These are phyloP conservation scores for Trypanosoma scelopori DNA, from an alignment of 208 protist species.

Conservation along the genomic window DNA sequence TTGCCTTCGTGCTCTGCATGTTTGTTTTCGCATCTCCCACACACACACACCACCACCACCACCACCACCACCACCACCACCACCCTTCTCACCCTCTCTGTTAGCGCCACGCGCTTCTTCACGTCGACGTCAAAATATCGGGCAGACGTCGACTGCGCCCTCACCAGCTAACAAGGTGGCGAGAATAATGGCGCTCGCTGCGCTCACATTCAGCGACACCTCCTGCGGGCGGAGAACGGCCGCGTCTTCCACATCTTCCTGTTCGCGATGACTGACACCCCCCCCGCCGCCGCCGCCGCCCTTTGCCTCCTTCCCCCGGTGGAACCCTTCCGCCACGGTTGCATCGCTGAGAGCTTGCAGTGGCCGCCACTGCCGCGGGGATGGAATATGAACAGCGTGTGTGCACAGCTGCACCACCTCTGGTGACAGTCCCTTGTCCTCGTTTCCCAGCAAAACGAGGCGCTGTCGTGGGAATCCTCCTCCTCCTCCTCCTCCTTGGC, in stretches of 20 bases:
- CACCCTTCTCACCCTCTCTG: neutral
- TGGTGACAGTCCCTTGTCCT: slow-evolving; percentile 54
- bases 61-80: no score
- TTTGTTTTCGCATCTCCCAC: no score
- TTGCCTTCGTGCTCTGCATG: no score
- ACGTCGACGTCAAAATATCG: slow-evolving; percentile 5
- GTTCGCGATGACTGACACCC: neutral
- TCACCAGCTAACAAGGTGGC: slow-evolving; percentile 34
- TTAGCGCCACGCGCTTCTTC: neutral
- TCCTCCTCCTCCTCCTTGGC: neutral
- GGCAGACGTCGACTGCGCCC: slow-evolving; percentile 4
- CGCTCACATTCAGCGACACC: slow-evolving; percentile 82
- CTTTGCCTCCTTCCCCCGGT: neutral
- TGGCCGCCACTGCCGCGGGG: slow-evolving; percentile 39
- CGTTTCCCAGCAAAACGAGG: slow-evolving; percentile 77
- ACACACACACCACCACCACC: neutral
- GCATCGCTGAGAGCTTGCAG: neutral
- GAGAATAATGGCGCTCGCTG: slow-evolving; percentile 67
- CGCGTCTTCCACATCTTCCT: slow-evolving; percentile 21
- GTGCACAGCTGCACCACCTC: slow-evolving; percentile 52
- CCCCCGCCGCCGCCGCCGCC: neutral
- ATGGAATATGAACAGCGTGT: slow-evolving; percentile 58
- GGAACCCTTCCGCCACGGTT: no score
- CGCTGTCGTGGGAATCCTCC: slow-evolving; percentile 9
- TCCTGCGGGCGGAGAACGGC: slow-evolving; percentile 39